A percentile compares a stretch with the other conserved stretches of the same genome.
phyloP scores from a whole-genome alignment of 140 eudicot species.

The Stevia rebaudiana region DNA sequence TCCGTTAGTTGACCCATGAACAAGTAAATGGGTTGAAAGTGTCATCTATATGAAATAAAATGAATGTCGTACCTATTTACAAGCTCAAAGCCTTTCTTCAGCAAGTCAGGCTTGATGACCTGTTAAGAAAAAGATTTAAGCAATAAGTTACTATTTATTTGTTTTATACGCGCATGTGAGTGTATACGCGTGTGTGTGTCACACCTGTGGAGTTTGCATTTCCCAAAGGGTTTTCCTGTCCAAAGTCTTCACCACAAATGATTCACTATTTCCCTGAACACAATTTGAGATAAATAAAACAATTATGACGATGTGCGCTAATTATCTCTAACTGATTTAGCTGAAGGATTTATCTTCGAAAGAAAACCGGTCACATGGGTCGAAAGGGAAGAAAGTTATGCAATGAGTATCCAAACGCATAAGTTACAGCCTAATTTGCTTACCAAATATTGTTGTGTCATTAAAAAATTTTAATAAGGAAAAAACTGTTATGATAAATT shows the following conservation, averaged over 20 bases:
- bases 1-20: background rate
- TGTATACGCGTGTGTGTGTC: background rate
- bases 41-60: background rate
- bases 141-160: no score
- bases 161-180: background rate
- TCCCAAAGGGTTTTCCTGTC: constrained; percentile 98
- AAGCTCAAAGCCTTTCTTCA: constrained; percentile 90
- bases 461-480: no score
- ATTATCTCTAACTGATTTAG: background rate
- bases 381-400: background rate
- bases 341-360: background rate
- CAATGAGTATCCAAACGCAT: background rate
- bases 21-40: background rate
- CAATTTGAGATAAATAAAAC: background rate
- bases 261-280: constrained; percentile 74
- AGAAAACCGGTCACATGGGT: background rate
- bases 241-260: constrained; percentile 83
- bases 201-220: constrained; percentile 99
- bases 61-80: constrained; percentile 62
- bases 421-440: background rate
- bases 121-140: constrained; percentile 21
- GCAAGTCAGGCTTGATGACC: constrained; percentile 86
- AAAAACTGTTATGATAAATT: background rate
- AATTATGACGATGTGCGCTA: background rate
- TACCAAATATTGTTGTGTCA: background rate